Evolutionary conservation across 1,284 basidiomycete genomes (phyloP).

Genomic region (Trichosporon ovoides): DNA sequence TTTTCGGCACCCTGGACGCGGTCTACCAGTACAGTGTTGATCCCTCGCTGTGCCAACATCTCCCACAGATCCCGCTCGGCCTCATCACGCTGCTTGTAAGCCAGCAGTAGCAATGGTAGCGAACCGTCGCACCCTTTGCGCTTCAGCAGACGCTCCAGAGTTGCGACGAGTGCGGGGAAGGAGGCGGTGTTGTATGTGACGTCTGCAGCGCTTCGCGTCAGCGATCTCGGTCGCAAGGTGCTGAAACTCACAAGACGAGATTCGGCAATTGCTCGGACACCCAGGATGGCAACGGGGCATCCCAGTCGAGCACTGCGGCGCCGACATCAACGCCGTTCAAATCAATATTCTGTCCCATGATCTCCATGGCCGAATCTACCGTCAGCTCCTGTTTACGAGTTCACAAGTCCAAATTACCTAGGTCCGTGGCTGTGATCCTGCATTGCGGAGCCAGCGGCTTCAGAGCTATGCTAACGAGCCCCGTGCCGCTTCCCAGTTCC

Average conservation of each 20-base stretch:
- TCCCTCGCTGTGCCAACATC: conserved; percentile 50
- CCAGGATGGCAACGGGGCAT: conserved; percentile 55
- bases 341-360: conserved; percentile 65
- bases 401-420: conserved; percentile 61
- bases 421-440: conserved; percentile 57
- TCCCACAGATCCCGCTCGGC: conserved; percentile 68
- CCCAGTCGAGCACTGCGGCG: conserved; percentile 68
- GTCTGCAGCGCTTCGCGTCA: conserved; percentile 66
- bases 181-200: conserved; percentile 82
- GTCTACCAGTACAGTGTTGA: conserved; percentile 50
- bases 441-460: conserved; percentile 48
- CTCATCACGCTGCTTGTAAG: conserved; percentile 74
- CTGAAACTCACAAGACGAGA: conserved; percentile 40
- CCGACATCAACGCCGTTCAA: conserved; percentile 49
- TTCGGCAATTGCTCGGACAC: conserved; percentile 32
- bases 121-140: neutral
- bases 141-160: conserved; percentile 32
- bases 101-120: conserved; percentile 55
- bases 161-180: conserved; percentile 55
- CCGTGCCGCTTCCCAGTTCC: conserved; percentile 67
- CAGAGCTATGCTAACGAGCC: conserved; percentile 67
- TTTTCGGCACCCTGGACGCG: conserved; percentile 57
- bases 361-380: conserved; percentile 72
- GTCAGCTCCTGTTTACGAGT: conserved; percentile 5
- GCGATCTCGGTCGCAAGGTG: neutral